phyloP scores from a whole-genome alignment of 345 rosid genomes.

The Erucastrum elatum region DNA sequence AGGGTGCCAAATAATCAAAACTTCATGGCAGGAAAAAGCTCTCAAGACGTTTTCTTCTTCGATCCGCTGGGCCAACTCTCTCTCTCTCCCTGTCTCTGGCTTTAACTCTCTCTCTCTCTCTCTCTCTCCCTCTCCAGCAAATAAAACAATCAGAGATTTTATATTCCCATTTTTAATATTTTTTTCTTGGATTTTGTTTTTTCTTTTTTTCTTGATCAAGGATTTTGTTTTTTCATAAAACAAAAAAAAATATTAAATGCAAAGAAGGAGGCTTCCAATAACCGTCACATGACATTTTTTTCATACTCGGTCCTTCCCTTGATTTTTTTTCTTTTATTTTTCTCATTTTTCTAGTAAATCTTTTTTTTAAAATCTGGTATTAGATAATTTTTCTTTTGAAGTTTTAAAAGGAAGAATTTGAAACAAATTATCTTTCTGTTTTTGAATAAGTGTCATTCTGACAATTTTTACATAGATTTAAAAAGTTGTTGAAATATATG shows the following conservation, averaged over 20 bases:
- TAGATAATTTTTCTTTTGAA: too few species aligned
- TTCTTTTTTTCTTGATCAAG: constrained; percentile 41
- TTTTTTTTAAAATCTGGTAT: too few species aligned
- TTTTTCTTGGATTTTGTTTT: constrained; percentile 27
- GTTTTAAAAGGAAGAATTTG: too few species aligned
- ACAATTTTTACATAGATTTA: too few species aligned
- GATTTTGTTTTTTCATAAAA: constrained; percentile 47
- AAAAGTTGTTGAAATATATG: too few species aligned
- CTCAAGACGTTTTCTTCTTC: constrained; percentile 62
- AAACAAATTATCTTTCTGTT: too few species aligned
- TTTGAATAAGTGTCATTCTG: too few species aligned
- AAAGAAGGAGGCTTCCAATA: constrained; percentile 28
- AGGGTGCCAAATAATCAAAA: constrained; percentile 30
- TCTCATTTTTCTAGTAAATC: too few species aligned
- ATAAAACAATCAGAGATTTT: constrained; percentile 32
- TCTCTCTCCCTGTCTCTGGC: background rate
- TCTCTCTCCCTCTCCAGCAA: background rate
- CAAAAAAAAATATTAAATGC: constrained; percentile 55
- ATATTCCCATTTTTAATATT: background rate
- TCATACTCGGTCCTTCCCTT: too few species aligned
- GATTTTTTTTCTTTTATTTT: too few species aligned
- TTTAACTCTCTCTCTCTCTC: too few species aligned
- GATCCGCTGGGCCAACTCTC: constrained; percentile 47
- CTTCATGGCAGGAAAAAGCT: constrained; percentile 37
- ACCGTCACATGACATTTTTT: too few species aligned